phyloP scores from a whole-genome alignment of 495 filamentous ascomycete species.

The Penicillium canariense region DNA sequence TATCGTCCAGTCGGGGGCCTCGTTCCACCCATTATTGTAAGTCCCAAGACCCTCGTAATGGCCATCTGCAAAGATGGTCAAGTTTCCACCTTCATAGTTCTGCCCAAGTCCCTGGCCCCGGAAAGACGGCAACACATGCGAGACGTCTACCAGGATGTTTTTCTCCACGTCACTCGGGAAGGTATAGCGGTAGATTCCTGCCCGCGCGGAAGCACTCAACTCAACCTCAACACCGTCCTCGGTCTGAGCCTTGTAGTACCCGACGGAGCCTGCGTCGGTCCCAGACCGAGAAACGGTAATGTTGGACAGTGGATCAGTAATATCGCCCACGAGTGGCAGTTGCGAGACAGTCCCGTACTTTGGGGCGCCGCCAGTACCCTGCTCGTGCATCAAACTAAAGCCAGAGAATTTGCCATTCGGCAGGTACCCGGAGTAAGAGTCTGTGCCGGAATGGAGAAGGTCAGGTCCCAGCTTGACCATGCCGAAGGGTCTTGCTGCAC shows the following conservation, averaged over 20 bases:
- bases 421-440: slow-evolving; percentile 66
- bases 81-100: slow-evolving; percentile 62
- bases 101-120: slow-evolving; percentile 59
- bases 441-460: slow-evolving; percentile 43
- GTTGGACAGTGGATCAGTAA: slow-evolving; percentile 57
- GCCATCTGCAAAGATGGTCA: slow-evolving; percentile 50
- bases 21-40: slow-evolving; percentile 65
- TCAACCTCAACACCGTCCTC: slow-evolving; percentile 56
- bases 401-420: slow-evolving; percentile 59
- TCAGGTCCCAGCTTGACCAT: slow-evolving; percentile 73
- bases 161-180: slow-evolving; percentile 44
- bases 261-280: slow-evolving; percentile 55
- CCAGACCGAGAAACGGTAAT: slow-evolving; percentile 48
- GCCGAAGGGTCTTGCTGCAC: slow-evolving; percentile 62
- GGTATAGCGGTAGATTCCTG: slow-evolving; percentile 61
- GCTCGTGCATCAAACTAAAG: slow-evolving; percentile 74
- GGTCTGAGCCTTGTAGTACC: slow-evolving; percentile 60
- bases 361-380: slow-evolving; percentile 70
- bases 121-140: slow-evolving; percentile 65
- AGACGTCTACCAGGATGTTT: slow-evolving; percentile 66
- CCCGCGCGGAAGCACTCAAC: slow-evolving; percentile 58
- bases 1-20: slow-evolving; percentile 59
- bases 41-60: slow-evolving; percentile 63
- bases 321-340: slow-evolving; percentile 55
- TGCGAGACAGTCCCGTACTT: slow-evolving; percentile 72